Evolutionary conservation across 2,329 filamentous ascomycete species (phyloP).

Genomic region (Fusarium fujikuroi): DNA sequence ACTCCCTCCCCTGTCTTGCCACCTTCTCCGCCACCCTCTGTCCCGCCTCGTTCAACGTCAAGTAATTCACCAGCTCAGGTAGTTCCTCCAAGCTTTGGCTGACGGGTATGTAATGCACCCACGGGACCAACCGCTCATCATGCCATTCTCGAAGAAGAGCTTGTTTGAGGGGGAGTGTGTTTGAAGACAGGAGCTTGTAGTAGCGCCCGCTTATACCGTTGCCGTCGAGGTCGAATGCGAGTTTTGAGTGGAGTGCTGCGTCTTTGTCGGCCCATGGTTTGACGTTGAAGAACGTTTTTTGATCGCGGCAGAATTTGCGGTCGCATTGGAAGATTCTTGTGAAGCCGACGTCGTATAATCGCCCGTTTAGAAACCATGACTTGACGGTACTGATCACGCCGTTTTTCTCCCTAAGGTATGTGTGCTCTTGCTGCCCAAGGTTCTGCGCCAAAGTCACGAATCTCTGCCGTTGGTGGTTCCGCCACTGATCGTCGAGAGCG

Average conservation of each 20-base stretch:
- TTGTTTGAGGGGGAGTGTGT: slow-evolving; percentile 61
- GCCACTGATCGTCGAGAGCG: slow-evolving; percentile 51
- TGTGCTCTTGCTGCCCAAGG: slow-evolving; percentile 37
- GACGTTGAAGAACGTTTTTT: slow-evolving; percentile 47
- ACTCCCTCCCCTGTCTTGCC: slow-evolving; percentile 64
- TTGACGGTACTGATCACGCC: slow-evolving; percentile 28
- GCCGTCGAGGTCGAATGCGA: slow-evolving; percentile 65
- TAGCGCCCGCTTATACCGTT: slow-evolving; percentile 66
- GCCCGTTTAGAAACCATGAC: slow-evolving; percentile 50
- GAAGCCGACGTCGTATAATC: slow-evolving; percentile 58
- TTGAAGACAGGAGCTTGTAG: slow-evolving; percentile 61
- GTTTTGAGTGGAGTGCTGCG: slow-evolving; percentile 51
- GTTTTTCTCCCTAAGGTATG: slow-evolving; percentile 47
- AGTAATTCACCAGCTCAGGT: slow-evolving; percentile 60
- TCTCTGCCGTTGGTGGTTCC: slow-evolving; percentile 59
- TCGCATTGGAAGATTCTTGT: slow-evolving; percentile 59
- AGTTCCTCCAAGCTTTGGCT: slow-evolving; percentile 61
- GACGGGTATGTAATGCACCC: slow-evolving; percentile 67
- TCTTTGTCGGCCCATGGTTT: slow-evolving; percentile 49
- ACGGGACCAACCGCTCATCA: slow-evolving; percentile 64
- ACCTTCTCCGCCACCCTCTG: slow-evolving; percentile 60
- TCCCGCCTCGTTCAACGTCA: slow-evolving; percentile 59
- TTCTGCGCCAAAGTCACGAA: slow-evolving; percentile 54
- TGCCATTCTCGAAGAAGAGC: slow-evolving; percentile 68
- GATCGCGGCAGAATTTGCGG: slow-evolving; percentile 49